These are phyloP conservation scores for Exophiala alcalophila DNA, from an alignment of 2,329 filamentous ascomycete species.

Conservation along the genomic window DNA sequence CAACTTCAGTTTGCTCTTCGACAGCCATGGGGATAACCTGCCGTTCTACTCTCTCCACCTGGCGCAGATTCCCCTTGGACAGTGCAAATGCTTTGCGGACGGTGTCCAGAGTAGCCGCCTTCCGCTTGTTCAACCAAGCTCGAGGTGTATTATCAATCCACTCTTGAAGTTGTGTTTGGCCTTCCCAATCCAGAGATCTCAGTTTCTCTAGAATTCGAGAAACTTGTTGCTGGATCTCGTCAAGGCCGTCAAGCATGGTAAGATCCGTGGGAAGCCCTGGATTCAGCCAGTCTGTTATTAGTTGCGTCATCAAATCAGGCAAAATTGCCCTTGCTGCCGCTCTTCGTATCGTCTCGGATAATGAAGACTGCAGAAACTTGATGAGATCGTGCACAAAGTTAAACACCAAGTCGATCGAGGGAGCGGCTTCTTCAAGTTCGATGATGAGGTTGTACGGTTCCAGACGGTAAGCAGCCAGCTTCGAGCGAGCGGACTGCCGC, in stretches of 20 bases:
- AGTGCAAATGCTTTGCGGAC: conserved; percentile 66
- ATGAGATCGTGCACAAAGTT: conserved; percentile 46
- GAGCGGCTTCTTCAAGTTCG: conserved; percentile 29
- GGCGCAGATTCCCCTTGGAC: conserved; percentile 64
- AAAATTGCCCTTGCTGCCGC: conserved; percentile 69
- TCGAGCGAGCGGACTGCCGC: conserved; percentile 15
- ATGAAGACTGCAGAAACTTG: conserved; percentile 49
- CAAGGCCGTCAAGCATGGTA: conserved; percentile 67
- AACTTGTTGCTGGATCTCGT: conserved; percentile 64
- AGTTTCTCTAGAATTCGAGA: conserved; percentile 63
- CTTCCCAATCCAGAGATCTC: conserved; percentile 60
- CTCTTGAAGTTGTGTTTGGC: conserved; percentile 61
- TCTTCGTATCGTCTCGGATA: conserved; percentile 49
- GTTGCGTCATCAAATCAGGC: conserved; percentile 62
- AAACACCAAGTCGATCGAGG: conserved; percentile 40
- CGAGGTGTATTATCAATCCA: conserved; percentile 80
- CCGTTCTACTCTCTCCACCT: conserved; percentile 81
- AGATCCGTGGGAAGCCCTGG: conserved; percentile 72
- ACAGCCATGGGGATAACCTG: conserved; percentile 68
- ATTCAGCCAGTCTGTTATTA: conserved; percentile 73
- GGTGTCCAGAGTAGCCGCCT: conserved; percentile 72
- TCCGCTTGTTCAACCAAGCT: conserved; percentile 81
- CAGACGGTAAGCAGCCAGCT: conserved; percentile 23
- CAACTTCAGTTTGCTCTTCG: conserved; percentile 44
- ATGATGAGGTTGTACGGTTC: conserved; percentile 34